A percentile compares a stretch with the other conserved stretches of the same genome.
phyloP scores from a whole-genome alignment of 768 basidiomycete species.

The Lyophyllum decastes region DNA sequence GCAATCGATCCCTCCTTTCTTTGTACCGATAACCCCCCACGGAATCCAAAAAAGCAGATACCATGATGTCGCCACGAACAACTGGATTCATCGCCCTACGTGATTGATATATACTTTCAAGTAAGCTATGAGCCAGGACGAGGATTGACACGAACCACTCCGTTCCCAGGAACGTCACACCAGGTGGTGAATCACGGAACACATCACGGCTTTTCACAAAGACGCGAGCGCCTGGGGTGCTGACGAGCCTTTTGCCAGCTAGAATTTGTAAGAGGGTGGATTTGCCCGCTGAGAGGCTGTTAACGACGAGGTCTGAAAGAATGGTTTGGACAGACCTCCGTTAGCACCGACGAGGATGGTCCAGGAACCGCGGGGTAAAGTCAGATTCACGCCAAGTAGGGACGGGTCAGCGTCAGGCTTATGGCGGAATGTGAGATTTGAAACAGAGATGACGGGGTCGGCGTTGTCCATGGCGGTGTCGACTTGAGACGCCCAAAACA shows the following conservation, averaged over 20 bases:
- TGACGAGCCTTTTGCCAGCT: constrained; percentile 87
- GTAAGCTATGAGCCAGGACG: neutral
- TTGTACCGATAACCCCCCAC: constrained; percentile 96
- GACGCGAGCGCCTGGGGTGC: constrained; percentile 49
- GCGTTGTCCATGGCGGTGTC: constrained; percentile 10
- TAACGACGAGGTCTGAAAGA: constrained; percentile 8
- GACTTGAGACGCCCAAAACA: too few species aligned
- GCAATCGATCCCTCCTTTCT: constrained; percentile 78
- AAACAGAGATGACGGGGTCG: constrained; percentile 41
- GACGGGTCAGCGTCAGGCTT: constrained; percentile 43
- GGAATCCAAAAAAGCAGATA: constrained; percentile 94
- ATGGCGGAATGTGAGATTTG: constrained; percentile 62
- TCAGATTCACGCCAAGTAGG: constrained; percentile 63
- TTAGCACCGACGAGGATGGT: constrained; percentile 92
- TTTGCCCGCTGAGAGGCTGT: constrained; percentile 69
- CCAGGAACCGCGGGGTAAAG: constrained; percentile 73
- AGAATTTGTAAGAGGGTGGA: constrained; percentile 94
- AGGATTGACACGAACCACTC: constrained; percentile 68
- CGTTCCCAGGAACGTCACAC: constrained; percentile 87
- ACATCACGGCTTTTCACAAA: constrained; percentile 82
- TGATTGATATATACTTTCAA: constrained; percentile 5
- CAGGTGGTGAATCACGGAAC: constrained; percentile 82
- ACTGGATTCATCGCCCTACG: constrained; percentile 97
- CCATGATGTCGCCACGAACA: constrained; percentile 88
- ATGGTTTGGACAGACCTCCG: constrained; percentile 63